phyloP scores from a whole-genome alignment of 768 basidiomycete genomes.

The Auriscalpium orientale region DNA sequence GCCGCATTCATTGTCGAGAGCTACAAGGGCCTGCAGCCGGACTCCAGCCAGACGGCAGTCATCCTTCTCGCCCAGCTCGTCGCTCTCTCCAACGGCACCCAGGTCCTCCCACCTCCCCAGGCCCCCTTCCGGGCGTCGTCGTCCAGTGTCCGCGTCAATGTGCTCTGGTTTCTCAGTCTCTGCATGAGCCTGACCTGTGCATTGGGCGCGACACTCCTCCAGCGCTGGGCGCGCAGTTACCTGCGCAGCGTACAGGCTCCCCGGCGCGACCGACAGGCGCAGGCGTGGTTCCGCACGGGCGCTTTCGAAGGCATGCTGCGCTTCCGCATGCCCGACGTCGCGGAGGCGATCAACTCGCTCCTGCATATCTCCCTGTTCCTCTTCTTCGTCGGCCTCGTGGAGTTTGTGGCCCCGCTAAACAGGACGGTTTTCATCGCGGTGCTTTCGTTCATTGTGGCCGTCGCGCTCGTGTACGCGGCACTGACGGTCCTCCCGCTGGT shows the following conservation, averaged over 20 bases:
- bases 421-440: neutral
- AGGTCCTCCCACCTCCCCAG: neutral
- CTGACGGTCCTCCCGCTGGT: neutral
- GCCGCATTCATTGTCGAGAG: no score
- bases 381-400: neutral
- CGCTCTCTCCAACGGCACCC: neutral
- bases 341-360: neutral
- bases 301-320: neutral
- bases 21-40: no score
- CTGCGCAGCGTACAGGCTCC: neutral
- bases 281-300: neutral
- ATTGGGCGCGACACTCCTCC: neutral
- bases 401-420: neutral
- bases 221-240: neutral
- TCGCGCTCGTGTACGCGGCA: neutral
- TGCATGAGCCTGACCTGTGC: neutral
- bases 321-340: neutral
- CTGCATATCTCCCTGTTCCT: neutral
- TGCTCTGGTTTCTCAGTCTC: neutral
- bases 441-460: neutral
- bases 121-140: neutral
- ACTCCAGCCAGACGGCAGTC: no score
- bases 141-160: neutral
- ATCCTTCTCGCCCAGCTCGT: no score
- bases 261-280: neutral